Percentiles rank a stretch among this genome's conserved stretches.
Evolutionary conservation across 139 green algal species (phyloP).

Genomic region (Chlorella sp.): DNA sequence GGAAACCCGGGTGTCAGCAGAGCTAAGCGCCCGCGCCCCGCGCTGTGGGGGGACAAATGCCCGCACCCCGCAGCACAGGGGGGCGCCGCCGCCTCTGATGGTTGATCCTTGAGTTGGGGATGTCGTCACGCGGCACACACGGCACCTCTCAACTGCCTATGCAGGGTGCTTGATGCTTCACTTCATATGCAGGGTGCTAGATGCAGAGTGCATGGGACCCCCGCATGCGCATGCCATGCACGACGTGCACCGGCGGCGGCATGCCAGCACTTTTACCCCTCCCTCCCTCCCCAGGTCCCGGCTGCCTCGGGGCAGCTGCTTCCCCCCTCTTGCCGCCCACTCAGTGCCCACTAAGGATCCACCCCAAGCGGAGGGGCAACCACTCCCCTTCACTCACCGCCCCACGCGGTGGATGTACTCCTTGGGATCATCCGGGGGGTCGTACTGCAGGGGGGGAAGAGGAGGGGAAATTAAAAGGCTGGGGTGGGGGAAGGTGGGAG

Average conservation of each 20-base stretch:
- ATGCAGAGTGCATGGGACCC: not conserved
- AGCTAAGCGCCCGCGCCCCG: not conserved
- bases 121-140: not conserved
- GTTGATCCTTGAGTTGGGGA: constrained; percentile 17
- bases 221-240: not conserved
- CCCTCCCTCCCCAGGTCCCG: too few species aligned
- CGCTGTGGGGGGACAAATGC: not conserved
- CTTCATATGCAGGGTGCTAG: too few species aligned
- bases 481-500: not conserved
- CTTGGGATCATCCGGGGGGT: constrained; percentile 95
- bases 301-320: too few species aligned
- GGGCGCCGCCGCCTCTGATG: not conserved
- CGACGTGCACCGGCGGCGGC: not conserved
- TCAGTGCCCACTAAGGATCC: not conserved
- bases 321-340: not conserved
- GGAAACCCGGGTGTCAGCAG: not conserved
- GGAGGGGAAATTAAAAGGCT: not conserved
- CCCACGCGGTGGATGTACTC: constrained; percentile 95
- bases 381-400: constrained; percentile 31
- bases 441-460: constrained; percentile 65
- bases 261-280: not conserved
- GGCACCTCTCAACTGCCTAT: not conserved
- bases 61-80: not conserved
- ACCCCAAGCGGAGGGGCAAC: not conserved
- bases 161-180: not conserved